phyloP scores from a whole-genome alignment of 129 eudicot species.

The sunflower (Helianthus annuus) region HanXRQr2.0-SUNRISE NC_035442.2:144302885-144303384 shows the following conservation, averaged over 20 bases:
- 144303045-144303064: slow-evolving; percentile 44
- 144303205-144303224: slow-evolving; percentile 37
- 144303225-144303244: slow-evolving; percentile 35
- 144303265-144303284: slow-evolving; percentile 38
- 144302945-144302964: slow-evolving; percentile 46
- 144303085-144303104: slow-evolving; percentile 44
- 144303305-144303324: slow-evolving; percentile 32
- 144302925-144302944: slow-evolving; percentile 52
- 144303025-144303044: slow-evolving; percentile 48
- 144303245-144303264: slow-evolving; percentile 28
- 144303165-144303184: slow-evolving; percentile 9
- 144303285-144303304: slow-evolving; percentile 30
- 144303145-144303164: slow-evolving; percentile 31
- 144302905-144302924: slow-evolving; percentile 42
- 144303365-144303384: slow-evolving; percentile 41
- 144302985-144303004: slow-evolving; percentile 45
- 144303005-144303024: slow-evolving; percentile 49
- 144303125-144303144: slow-evolving; percentile 34
- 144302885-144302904: slow-evolving; percentile 51
- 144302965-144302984: slow-evolving; percentile 47
- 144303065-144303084: slow-evolving; percentile 40
- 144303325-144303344: slow-evolving; percentile 40
- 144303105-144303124: slow-evolving; percentile 31
- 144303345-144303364: slow-evolving; percentile 35
- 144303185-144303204: slow-evolving; percentile 34